phyloP scores from a whole-genome alignment of 257 asterid species.

The Paulownia fortunei region DNA sequence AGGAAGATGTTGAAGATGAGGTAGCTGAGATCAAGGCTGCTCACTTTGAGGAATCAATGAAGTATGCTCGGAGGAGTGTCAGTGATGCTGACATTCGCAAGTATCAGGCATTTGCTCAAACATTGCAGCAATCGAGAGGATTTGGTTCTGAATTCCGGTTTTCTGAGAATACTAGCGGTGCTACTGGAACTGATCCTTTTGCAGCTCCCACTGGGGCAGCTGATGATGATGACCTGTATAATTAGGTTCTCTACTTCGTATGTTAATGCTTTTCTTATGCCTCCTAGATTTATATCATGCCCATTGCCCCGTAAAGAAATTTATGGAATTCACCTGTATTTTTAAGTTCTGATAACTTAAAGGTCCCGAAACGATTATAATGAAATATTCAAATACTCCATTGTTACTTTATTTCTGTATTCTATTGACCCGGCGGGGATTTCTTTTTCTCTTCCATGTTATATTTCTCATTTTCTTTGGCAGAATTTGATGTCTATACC shows the following conservation, averaged over 20 bases:
- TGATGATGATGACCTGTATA: slow-evolving; percentile 59
- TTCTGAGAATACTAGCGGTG: slow-evolving; percentile 42
- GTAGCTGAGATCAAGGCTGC: slow-evolving; percentile 73
- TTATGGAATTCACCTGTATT: slow-evolving; percentile 10
- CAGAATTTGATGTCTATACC: too few relatives aligned
- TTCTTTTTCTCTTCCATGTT: not conserved
- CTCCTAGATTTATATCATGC: not conserved
- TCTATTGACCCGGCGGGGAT: not conserved
- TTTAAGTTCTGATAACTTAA: not conserved
- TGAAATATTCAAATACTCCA: not conserved
- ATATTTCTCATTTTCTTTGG: not conserved
- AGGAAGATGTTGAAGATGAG: slow-evolving; percentile 78
- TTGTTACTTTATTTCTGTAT: not conserved
- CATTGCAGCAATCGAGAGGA: slow-evolving; percentile 86
- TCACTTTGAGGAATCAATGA: slow-evolving; percentile 90
- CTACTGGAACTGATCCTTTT: slow-evolving; percentile 63
- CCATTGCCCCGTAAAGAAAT: not conserved
- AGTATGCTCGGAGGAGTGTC: slow-evolving; percentile 80
- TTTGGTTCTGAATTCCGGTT: slow-evolving; percentile 78
- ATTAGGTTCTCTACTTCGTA: slow-evolving; percentile 23
- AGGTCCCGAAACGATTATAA: not conserved
- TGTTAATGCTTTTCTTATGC: not conserved
- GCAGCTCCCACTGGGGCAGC: slow-evolving; percentile 51
- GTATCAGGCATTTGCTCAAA: slow-evolving; percentile 82
- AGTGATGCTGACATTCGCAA: slow-evolving; percentile 85